Evolutionary conservation across 257 asterid species (phyloP), one percentile per base, ranked within the genome.

Genomic region (Sherardia arvensis): DNA sequence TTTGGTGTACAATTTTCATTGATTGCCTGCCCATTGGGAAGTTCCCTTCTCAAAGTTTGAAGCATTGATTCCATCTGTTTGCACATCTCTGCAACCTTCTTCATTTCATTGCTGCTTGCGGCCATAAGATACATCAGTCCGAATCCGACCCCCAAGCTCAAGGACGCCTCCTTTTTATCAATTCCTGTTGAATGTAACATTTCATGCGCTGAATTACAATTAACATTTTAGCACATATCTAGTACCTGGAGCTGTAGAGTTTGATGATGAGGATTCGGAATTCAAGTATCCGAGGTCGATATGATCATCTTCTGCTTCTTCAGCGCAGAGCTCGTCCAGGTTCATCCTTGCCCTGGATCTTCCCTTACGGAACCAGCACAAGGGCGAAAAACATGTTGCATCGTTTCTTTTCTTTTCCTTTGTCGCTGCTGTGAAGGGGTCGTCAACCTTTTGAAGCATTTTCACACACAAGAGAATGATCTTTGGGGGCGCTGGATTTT

Each of bases 101-200:
- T 80, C 0, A 85, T 76, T 71, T 86, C 91, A 65, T 61, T 66
- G 61, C 77, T 76, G 40, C 75, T 76, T 12, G 79, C 70, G 51
- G 74, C 81, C 61, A 81, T 71, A 18, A 88, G 77, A 65, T 74
- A 83, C 1, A 84, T 70, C 23, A 88, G 77, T n/a, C 84, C 95
- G 73, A 79, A 76, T 66, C 93, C 96, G 67, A 83, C 66, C 40
- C 86, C 91, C 68, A 78, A 43, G 67, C 79, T 79, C 76, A 79
- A 76, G 18, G 78, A 70, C 3, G 73, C 80, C 54, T 77, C 85
- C 72, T 78, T 80, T n/a, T 59, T 67, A 20, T 61, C 62, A 6
- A 25, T 17, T n/a, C 78, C 85, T 72, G 53, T 9, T 45, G 18
- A 57, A 5, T n/a, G n/a, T n/a, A n/a, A n/a, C n/a, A n/a, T n/a